A percentile compares a stretch with the other conserved stretches of the same genome.
These are phyloP conservation scores for Colletotrichum sansevieriae DNA, from an alignment of 2,329 filamentous ascomycete genomes.

Conservation along the genomic window DNA sequence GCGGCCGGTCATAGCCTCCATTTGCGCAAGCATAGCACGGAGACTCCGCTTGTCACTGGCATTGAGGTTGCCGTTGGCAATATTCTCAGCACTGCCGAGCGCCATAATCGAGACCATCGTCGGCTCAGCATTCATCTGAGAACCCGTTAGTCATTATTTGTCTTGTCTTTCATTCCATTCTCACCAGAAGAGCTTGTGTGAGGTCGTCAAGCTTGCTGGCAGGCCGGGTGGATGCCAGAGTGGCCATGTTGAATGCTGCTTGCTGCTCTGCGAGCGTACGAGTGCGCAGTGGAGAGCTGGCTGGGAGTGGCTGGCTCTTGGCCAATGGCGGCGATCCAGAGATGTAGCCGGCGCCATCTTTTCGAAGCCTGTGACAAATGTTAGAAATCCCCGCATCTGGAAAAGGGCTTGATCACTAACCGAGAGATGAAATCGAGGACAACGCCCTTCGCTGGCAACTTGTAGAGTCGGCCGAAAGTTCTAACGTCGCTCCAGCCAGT, in stretches of 20 bases:
- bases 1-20: constrained; percentile 58
- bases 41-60: constrained; percentile 60
- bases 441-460: constrained; percentile 73
- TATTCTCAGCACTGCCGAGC: constrained; percentile 58
- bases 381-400: constrained; percentile 35
- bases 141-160: constrained; percentile 41
- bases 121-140: constrained; percentile 60
- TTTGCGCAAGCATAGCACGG: constrained; percentile 61
- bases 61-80: constrained; percentile 56
- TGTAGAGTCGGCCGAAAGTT: constrained; percentile 75
- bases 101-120: constrained; percentile 63
- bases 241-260: constrained; percentile 73
- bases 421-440: constrained; percentile 79
- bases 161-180: constrained; percentile 45
- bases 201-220: constrained; percentile 66
- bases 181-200: constrained; percentile 72
- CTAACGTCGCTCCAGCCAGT: constrained; percentile 69
- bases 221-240: constrained; percentile 62
- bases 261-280: constrained; percentile 73
- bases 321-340: constrained; percentile 44
- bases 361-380: constrained; percentile 49
- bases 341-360: constrained; percentile 55
- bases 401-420: constrained; percentile 54
- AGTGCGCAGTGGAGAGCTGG: constrained; percentile 52
- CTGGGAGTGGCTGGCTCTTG: constrained; percentile 38